phyloP scores from a whole-genome alignment of 129 eudicot species.

The Flaveria trinervia region DNA sequence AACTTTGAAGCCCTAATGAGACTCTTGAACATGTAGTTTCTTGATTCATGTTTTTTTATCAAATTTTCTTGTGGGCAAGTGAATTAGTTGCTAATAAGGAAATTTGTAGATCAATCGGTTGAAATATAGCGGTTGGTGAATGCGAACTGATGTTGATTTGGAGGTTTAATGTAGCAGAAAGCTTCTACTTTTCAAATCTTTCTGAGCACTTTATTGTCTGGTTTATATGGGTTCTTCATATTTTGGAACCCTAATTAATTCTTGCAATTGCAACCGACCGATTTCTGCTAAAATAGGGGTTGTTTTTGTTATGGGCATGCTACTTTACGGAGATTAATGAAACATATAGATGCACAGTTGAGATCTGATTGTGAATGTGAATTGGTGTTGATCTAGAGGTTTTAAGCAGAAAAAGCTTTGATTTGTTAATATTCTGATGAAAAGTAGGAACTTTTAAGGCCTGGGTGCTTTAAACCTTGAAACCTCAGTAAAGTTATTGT shows the following conservation, averaged over 20 bases:
- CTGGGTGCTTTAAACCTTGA: not conserved
- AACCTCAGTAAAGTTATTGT: not conserved
- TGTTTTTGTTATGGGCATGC: not conserved
- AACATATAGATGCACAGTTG: conserved; percentile 7
- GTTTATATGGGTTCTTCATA: not conserved
- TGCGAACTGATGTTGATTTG: conserved; percentile 14
- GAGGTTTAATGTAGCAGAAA: not conserved
- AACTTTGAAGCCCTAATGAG: conserved; percentile 25
- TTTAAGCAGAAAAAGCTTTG: not conserved
- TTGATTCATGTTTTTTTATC: conserved; percentile 13
- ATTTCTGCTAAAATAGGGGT: not conserved
- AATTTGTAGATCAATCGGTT: conserved; percentile 25
- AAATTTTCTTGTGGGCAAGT: not conserved
- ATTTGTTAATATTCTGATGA: conserved; percentile 1
- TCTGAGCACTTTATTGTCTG: not conserved
- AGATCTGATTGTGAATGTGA: conserved; percentile 17
- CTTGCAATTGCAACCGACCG: not conserved
- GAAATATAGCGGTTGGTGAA: conserved; percentile 9
- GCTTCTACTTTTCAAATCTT: conserved; percentile 7
- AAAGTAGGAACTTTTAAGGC: not conserved
- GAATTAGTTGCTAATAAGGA: not conserved
- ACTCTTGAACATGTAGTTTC: not conserved
- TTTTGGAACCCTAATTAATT: conserved; percentile 22
- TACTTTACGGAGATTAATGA: not conserved
- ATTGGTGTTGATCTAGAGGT: conserved; percentile 6